These are phyloP conservation scores for Talaromyces trachyspermus DNA, from an alignment of 495 filamentous ascomycete genomes.

Conservation along the genomic window DNA sequence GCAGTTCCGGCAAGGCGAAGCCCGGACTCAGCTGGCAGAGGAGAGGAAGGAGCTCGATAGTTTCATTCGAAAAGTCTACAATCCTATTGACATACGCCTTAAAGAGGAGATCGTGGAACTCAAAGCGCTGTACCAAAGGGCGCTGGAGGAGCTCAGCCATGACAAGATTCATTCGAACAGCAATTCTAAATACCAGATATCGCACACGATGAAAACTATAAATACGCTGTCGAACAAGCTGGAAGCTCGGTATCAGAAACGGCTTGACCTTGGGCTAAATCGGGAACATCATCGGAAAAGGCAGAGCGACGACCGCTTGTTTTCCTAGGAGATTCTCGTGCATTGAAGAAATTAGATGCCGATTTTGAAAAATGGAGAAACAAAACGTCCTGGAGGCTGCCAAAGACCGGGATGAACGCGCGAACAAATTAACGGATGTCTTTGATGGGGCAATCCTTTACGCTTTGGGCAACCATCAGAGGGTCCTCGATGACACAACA, in stretches of 20 bases:
- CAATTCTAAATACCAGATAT: slow-evolving; percentile 29
- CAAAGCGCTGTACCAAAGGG: slow-evolving; percentile 41
- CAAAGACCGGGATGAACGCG: slow-evolving; percentile 41
- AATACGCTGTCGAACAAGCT: slow-evolving; percentile 41
- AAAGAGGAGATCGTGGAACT: slow-evolving; percentile 47
- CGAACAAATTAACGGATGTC: slow-evolving; percentile 46
- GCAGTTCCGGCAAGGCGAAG: slow-evolving; percentile 51
- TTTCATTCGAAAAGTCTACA: slow-evolving; percentile 46
- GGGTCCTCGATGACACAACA: slow-evolving; percentile 42
- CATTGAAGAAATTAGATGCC: slow-evolving; percentile 41
- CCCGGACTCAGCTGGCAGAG: slow-evolving; percentile 45
- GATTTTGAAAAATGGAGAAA: slow-evolving; percentile 49
- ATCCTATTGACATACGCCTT: slow-evolving; percentile 41
- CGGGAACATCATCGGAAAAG: slow-evolving; percentile 45
- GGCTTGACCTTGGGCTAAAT: slow-evolving; percentile 43
- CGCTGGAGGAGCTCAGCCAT: slow-evolving; percentile 30
- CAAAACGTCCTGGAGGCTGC: slow-evolving; percentile 44
- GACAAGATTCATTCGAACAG: slow-evolving; percentile 31
- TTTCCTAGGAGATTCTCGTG: slow-evolving; percentile 40
- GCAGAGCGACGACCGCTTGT: slow-evolving; percentile 44
- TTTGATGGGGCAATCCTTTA: slow-evolving; percentile 47
- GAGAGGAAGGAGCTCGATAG: slow-evolving; percentile 47
- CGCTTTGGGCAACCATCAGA: slow-evolving; percentile 46
- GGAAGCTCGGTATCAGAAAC: slow-evolving; percentile 44
- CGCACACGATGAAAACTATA: slow-evolving; percentile 39